Percentiles rank a stretch among this genome's conserved stretches.
phyloP scores from a whole-genome alignment of 371 early-diverging fungal species.

The Mortierella sp. region DNA sequence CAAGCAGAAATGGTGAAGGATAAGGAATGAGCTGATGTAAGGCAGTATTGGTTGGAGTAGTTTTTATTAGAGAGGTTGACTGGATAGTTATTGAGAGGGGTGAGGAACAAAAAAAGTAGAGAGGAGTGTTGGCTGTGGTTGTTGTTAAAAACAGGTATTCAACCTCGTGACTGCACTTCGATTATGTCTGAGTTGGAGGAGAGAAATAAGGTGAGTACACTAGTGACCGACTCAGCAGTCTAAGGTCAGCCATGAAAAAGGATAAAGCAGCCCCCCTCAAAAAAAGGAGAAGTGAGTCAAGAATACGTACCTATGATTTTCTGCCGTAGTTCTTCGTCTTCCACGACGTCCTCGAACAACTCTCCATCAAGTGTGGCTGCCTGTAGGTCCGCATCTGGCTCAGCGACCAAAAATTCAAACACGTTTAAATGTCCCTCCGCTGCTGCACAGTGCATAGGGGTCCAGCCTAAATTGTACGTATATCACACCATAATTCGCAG shows the following conservation, averaged over 20 bases:
- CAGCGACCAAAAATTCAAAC: conserved; percentile 57
- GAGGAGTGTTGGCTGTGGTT: not conserved
- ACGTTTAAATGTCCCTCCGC: conserved; percentile 70
- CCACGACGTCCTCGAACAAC: conserved; percentile 50
- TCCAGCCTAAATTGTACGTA: conserved; percentile 64
- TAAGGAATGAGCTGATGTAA: not conserved
- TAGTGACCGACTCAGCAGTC: not conserved
- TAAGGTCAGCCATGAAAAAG: not conserved
- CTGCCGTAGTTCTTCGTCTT: conserved; percentile 53
- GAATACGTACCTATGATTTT: conserved; percentile 36
- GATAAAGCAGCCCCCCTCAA: not conserved
- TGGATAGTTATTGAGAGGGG: not conserved
- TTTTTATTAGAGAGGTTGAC: conserved; percentile 1
- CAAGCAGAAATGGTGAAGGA: not conserved
- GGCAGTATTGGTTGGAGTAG: not conserved
- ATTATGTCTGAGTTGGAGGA: conserved; percentile 19
- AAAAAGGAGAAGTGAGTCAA: not conserved
- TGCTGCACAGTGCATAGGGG: conserved; percentile 76
- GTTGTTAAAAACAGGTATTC: not conserved
- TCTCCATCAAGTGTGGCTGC: conserved; percentile 49
- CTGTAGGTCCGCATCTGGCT: conserved; percentile 41
- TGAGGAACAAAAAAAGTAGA: not conserved
- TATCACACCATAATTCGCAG: not conserved
- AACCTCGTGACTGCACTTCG: conserved; percentile 35
- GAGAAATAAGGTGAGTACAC: not conserved